phyloP scores from a whole-genome alignment of 306 rosid species.

The Parietaria judaica region DNA sequence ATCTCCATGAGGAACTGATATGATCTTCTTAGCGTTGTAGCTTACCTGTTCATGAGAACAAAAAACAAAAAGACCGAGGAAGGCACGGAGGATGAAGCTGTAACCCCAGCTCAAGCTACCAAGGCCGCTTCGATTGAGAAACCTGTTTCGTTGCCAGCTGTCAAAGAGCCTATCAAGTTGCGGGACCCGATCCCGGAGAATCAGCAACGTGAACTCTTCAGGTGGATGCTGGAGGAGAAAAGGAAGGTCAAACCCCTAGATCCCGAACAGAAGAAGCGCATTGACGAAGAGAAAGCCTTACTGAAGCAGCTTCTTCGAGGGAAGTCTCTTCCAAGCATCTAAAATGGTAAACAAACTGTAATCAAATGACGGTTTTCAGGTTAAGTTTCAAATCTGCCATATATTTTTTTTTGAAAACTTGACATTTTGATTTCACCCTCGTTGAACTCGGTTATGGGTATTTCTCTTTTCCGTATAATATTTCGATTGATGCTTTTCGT shows the following conservation, averaged over 20 bases:
- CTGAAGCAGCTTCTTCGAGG: slow-evolving; percentile 68
- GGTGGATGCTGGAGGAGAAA: slow-evolving; percentile 93
- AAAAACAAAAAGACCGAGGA: slow-evolving; percentile 49
- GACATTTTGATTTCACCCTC: slow-evolving; percentile 21
- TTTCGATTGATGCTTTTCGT: slow-evolving; percentile 11
- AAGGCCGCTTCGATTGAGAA: slow-evolving; percentile 34
- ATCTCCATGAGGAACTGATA: slow-evolving; percentile 23
- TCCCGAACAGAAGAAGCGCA: slow-evolving; percentile 58
- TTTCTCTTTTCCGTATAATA: not conserved
- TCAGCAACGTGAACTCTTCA: slow-evolving; percentile 70
- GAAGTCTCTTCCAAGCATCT: slow-evolving; percentile 66
- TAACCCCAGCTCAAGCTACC: slow-evolving; percentile 28
- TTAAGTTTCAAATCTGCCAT: not conserved
- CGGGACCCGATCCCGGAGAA: slow-evolving; percentile 58
- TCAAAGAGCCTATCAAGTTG: slow-evolving; percentile 36
- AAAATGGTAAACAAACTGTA: not conserved
- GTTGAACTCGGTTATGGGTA: slow-evolving; percentile 14
- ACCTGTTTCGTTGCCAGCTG: slow-evolving; percentile 24
- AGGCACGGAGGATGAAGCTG: slow-evolving; percentile 33
- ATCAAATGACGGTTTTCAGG: slow-evolving; percentile 2
- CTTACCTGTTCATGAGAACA: slow-evolving; percentile 57
- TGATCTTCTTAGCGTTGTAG: slow-evolving; percentile 35
- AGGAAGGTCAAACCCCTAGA: slow-evolving; percentile 67
- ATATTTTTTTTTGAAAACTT: slow-evolving; percentile 10
- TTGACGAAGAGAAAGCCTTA: slow-evolving; percentile 85